Evolutionary conservation across 768 basidiomycete genomes (phyloP).

Genomic region (Leccinum arenicola): DNA sequence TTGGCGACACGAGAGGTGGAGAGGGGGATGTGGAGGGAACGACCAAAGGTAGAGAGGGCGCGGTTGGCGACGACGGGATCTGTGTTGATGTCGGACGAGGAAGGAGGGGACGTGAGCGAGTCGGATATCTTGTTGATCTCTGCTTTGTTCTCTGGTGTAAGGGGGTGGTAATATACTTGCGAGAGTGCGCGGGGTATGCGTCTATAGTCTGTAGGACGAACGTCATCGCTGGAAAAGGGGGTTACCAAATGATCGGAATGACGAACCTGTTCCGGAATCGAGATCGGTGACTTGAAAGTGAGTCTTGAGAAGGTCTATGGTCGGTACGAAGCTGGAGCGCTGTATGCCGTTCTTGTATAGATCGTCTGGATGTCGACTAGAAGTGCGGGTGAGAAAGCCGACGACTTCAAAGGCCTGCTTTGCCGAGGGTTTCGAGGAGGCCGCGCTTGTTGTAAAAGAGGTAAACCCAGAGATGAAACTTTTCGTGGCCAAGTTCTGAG

Average conservation of each 20-base stretch:
- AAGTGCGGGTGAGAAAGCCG: not conserved
- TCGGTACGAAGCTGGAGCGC: conserved; percentile 88
- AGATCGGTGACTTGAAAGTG: conserved; percentile 88
- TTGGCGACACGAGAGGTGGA: conserved; percentile 78
- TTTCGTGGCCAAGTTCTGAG: conserved; percentile 22
- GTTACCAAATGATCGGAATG: conserved; percentile 15
- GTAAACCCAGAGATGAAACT: conserved; percentile 55
- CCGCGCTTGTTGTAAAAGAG: conserved; percentile 67
- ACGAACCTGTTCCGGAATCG: conserved; percentile 86
- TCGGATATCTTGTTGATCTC: conserved; percentile 86
- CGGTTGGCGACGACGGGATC: conserved; percentile 59
- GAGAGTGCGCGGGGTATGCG: conserved; percentile 91
- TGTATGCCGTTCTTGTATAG: conserved; percentile 99
- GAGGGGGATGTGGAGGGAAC: conserved; percentile 74
- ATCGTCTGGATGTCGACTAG: conserved; percentile 93
- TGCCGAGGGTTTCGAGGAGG: conserved; percentile 47
- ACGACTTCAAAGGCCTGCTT: conserved; percentile 26
- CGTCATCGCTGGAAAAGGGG: not conserved
- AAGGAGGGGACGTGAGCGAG: conserved; percentile 55
- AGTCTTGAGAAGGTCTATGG: conserved; percentile 89
- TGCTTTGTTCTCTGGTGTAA: conserved; percentile 56
- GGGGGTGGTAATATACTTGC: conserved; percentile 87
- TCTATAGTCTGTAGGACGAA: conserved; percentile 74
- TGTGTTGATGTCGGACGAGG: conserved; percentile 21
- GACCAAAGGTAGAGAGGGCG: conserved; percentile 81